Evolutionary conservation across 2,329 filamentous ascomycete species (phyloP).

Genomic region (Penicillium capsulatum): DNA sequence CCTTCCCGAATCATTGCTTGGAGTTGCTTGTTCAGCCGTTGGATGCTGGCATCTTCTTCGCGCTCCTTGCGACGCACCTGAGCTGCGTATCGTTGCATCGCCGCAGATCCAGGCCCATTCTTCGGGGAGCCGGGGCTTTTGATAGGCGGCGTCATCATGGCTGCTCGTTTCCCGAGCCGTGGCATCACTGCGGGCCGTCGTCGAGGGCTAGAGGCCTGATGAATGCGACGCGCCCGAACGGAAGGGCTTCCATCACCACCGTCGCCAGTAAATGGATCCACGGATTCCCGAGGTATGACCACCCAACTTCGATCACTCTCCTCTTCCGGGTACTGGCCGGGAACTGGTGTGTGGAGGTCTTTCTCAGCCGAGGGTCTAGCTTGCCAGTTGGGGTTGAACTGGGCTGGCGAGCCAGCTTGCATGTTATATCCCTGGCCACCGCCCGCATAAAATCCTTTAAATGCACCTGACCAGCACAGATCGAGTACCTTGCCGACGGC

Average conservation of each 20-base stretch:
- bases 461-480: slow-evolving; percentile 69
- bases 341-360: slow-evolving; percentile 44
- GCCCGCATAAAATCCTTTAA: slow-evolving; percentile 82
- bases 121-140: slow-evolving; percentile 21
- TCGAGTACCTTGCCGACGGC: slow-evolving; percentile 68
- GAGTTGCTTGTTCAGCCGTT: slow-evolving; percentile 72
- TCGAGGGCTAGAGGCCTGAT: slow-evolving; percentile 21
- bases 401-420: slow-evolving; percentile 26
- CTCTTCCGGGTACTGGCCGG: slow-evolving; percentile 53
- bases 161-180: slow-evolving; percentile 22
- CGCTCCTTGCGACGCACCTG: slow-evolving; percentile 68
- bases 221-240: slow-evolving; percentile 17
- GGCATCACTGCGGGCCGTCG: slow-evolving; percentile 27
- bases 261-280: slow-evolving; percentile 14
- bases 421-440: slow-evolving; percentile 69
- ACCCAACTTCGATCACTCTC: slow-evolving; percentile 66
- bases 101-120: slow-evolving; percentile 40
- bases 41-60: slow-evolving; percentile 73
- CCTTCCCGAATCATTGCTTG: slow-evolving; percentile 86
- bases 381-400: slow-evolving; percentile 29
- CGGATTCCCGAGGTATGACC: slow-evolving; percentile 48
- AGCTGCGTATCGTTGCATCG: slow-evolving; percentile 71
- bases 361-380: slow-evolving; percentile 24
- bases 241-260: slow-evolving; percentile 15
- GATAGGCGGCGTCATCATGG: slow-evolving; percentile 22